Conservation (phyloP, 495 filamentous ascomycete genomes). For the Bacidia gigantensis region DNA sequence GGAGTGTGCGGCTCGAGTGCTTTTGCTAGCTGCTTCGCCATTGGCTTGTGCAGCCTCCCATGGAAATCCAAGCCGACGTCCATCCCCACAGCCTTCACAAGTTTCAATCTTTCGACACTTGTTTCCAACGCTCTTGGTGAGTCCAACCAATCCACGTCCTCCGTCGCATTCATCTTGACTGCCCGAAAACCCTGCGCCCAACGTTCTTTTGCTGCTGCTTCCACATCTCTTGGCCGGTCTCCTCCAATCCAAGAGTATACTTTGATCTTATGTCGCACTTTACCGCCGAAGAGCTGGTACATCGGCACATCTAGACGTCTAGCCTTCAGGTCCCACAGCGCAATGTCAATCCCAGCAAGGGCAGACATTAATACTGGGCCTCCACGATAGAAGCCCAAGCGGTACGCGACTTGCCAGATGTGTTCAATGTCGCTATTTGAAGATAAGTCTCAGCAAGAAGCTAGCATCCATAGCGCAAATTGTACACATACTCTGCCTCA, state of each 20-base stretch:
- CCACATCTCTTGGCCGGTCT: slow-evolving; percentile 60
- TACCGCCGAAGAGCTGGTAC: slow-evolving; percentile 61
- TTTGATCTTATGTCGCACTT: slow-evolving; percentile 56
- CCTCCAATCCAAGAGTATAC: slow-evolving; percentile 86
- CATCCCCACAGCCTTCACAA: slow-evolving; percentile 55
- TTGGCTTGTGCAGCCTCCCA: slow-evolving; percentile 64
- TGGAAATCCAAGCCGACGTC: slow-evolving; percentile 69
- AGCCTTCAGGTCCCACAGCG: slow-evolving; percentile 67
- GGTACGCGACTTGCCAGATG: slow-evolving; percentile 61
- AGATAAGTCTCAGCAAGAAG: slow-evolving; percentile 7
- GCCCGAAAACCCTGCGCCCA: slow-evolving; percentile 57
- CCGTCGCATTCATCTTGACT: slow-evolving; percentile 75
- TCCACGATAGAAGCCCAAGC: slow-evolving; percentile 65
- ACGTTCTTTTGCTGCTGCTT: slow-evolving; percentile 48
- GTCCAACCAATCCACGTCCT: slow-evolving; percentile 68
- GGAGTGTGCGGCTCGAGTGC: slow-evolving; percentile 55
- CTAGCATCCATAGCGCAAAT: background rate
- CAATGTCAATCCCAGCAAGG: slow-evolving; percentile 67
- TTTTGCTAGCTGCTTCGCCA: slow-evolving; percentile 66
- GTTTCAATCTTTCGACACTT: slow-evolving; percentile 52
- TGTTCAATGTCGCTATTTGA: slow-evolving; percentile 58
- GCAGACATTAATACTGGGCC: slow-evolving; percentile 77
- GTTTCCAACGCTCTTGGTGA: slow-evolving; percentile 50
- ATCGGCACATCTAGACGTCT: slow-evolving; percentile 51
- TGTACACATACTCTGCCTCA: slow-evolving; percentile 52